phyloP scores from a whole-genome alignment of 106 monocot species.

The Acorus calamus region DNA sequence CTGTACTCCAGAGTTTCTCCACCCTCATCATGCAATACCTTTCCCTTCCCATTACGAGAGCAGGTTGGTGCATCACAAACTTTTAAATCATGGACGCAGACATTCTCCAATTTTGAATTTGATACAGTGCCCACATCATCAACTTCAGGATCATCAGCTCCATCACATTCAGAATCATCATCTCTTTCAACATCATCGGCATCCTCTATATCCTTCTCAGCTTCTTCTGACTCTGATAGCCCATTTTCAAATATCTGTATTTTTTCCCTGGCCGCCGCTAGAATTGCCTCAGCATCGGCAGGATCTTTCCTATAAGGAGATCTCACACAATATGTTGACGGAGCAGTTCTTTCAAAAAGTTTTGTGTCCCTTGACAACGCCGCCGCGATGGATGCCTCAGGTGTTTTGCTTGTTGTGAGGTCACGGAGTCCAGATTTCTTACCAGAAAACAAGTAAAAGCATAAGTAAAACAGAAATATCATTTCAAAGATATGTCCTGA shows the following conservation, averaged over 20 bases:
- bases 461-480: slow-evolving; percentile 7
- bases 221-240: slow-evolving; percentile 84
- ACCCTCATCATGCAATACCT: slow-evolving; percentile 10
- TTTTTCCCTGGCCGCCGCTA: slow-evolving; percentile 79
- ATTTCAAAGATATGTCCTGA: neutral
- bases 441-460: neutral
- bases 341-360: slow-evolving; percentile 97
- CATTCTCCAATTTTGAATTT: slow-evolving; percentile 20
- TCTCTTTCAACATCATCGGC: slow-evolving; percentile 79
- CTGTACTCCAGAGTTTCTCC: slow-evolving; percentile 9
- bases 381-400: slow-evolving; percentile 98
- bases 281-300: slow-evolving; percentile 66
- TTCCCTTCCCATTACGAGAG: slow-evolving; percentile 15
- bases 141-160: slow-evolving; percentile 78
- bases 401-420: slow-evolving; percentile 96
- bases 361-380: slow-evolving; percentile 86
- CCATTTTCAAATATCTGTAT: slow-evolving; percentile 76
- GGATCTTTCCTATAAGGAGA: slow-evolving; percentile 86
- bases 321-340: slow-evolving; percentile 93
- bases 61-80: slow-evolving; percentile 6
- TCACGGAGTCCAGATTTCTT: slow-evolving; percentile 98
- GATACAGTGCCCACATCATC: slow-evolving; percentile 32
- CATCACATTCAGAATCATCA: slow-evolving; percentile 88
- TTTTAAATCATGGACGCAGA: slow-evolving; percentile 22
- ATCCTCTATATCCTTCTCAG: slow-evolving; percentile 71